These are phyloP conservation scores for Neurospora sp. DNA, from an alignment of 495 filamentous ascomycete species.

Conservation along the genomic window DNA sequence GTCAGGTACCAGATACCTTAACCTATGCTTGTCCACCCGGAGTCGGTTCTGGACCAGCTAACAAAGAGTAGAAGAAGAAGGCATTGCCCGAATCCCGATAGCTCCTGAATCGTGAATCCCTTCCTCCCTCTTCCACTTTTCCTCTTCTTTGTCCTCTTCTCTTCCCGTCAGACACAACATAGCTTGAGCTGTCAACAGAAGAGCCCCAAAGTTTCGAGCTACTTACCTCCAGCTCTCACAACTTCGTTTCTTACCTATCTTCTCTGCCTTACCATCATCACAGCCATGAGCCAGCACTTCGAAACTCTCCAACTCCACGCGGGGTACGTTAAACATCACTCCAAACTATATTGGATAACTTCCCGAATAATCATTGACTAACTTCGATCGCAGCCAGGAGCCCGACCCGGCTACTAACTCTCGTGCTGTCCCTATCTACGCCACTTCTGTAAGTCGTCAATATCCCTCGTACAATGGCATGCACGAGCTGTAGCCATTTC, in stretches of 20 bases:
- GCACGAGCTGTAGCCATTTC: not conserved
- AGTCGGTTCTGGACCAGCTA: not conserved
- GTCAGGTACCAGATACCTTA: not conserved
- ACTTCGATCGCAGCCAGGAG: constrained; percentile 50
- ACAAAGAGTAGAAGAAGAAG: constrained; percentile 1
- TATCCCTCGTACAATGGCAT: not conserved
- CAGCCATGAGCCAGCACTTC: constrained; percentile 47
- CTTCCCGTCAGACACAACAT: not conserved
- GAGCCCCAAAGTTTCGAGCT: not conserved
- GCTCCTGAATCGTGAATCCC: not conserved
- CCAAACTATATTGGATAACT: not conserved
- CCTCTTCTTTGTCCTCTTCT: not conserved
- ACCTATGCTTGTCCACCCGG: not conserved
- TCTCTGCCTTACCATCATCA: not conserved
- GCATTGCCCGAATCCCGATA: not conserved
- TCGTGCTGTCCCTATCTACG: constrained; percentile 93
- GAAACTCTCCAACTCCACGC: constrained; percentile 97
- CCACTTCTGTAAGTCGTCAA: constrained; percentile 57
- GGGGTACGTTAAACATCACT: constrained; percentile 47
- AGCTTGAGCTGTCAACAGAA: not conserved
- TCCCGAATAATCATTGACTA: not conserved
- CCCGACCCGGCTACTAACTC: constrained; percentile 81
- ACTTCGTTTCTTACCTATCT: constrained; percentile 5
- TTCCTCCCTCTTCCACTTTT: not conserved
- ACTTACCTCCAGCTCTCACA: not conserved